Base-by-base conservation (phyloP, 805 yeast species). In the Diddensiella caesifluorescens region DNA sequence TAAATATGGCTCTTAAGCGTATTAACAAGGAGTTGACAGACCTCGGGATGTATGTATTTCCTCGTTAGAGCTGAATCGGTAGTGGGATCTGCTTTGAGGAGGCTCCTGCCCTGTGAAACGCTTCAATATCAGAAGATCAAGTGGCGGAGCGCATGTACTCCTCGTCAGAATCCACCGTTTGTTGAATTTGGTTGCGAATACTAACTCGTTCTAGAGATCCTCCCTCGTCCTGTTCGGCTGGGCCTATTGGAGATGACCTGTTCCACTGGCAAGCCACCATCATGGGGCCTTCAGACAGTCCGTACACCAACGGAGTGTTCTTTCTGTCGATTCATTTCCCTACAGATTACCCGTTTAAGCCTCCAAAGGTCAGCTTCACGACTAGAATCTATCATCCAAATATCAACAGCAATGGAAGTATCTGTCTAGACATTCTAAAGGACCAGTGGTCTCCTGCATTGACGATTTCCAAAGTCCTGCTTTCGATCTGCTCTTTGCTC, bases 211-310 rank as follows among this genome's bases (percentile, higher is more conserved):
- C 32, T 35, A 87, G 95, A 74, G 98, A 90, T 65, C 98, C 98
- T 51, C 97, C 97, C 57, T 84, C 97, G 49, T 89, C 96, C 35
- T 92, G 97, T 69, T 88, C 97, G 19, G 98, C 98, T 7, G 98
- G 98, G 31, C 98, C 98, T 56, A 92, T 87, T 35, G 97, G 97
- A 36, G 97, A 92, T 57, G 98, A 90, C 66, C 72, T 90, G 61
- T 92, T 83, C 71, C 97, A 90, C 73, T 92, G 98, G 98, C 97
- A 92, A 70, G 98, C 97, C 31, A 89, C 97, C 33, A 92, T 92
- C 64, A 87, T 92, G 94, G 98, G 98, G 38, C 98, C 98, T 39
- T 77, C 95, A 54, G 97, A 92, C 69, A 85, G 96, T 36, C 73
- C 85, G 47, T 79, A 78, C 56, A 74, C 83, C 28, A 90, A 90